phyloP scores from a whole-genome alignment of 768 basidiomycete species.

The Amanita brunnescens region DNA sequence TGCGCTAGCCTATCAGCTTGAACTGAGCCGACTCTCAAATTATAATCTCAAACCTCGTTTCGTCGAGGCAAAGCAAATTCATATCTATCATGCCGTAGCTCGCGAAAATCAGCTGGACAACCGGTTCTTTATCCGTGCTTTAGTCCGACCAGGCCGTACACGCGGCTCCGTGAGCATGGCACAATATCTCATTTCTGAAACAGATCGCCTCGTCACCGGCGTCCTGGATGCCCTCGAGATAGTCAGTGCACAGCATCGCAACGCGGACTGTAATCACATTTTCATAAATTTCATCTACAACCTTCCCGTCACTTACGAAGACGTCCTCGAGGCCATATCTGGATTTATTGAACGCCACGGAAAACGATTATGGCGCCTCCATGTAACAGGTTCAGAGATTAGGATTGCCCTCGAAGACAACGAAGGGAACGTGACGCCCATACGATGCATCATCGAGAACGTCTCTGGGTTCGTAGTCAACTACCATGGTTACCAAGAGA shows the following conservation, averaged over 20 bases:
- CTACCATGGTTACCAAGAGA: slow-evolving; percentile 97
- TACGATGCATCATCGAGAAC: slow-evolving; percentile 97
- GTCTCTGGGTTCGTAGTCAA: slow-evolving; percentile 99
- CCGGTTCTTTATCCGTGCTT: slow-evolving; percentile 95
- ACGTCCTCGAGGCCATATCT: slow-evolving; percentile 93
- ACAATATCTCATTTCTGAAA: slow-evolving; percentile 98
- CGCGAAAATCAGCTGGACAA: slow-evolving; percentile 96
- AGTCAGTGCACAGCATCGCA: slow-evolving; percentile 81
- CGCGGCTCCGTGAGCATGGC: slow-evolving; percentile 88
- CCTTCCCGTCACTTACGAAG: slow-evolving; percentile 90
- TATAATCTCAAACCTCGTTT: slow-evolving; percentile 96
- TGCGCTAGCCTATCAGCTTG: slow-evolving; percentile 94
- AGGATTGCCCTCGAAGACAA: slow-evolving; percentile 90
- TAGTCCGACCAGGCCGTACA: slow-evolving; percentile 92
- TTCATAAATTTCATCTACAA: slow-evolving; percentile 99
- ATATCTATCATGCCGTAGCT: slow-evolving; percentile 94
- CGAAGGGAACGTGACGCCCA: slow-evolving; percentile 91
- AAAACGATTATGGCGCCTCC: slow-evolving; percentile 95
- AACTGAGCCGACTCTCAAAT: slow-evolving; percentile 91
- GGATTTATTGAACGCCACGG: slow-evolving; percentile 99
- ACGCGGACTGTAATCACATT: slow-evolving; percentile 96
- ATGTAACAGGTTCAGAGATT: slow-evolving; percentile 97
- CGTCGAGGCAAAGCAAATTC: slow-evolving; percentile 95
- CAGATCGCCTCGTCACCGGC: slow-evolving; percentile 90
- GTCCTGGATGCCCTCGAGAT: slow-evolving; percentile 94